Conservation (phyloP, 805 yeast genomes). For the Ogataea neopini region DNA sequence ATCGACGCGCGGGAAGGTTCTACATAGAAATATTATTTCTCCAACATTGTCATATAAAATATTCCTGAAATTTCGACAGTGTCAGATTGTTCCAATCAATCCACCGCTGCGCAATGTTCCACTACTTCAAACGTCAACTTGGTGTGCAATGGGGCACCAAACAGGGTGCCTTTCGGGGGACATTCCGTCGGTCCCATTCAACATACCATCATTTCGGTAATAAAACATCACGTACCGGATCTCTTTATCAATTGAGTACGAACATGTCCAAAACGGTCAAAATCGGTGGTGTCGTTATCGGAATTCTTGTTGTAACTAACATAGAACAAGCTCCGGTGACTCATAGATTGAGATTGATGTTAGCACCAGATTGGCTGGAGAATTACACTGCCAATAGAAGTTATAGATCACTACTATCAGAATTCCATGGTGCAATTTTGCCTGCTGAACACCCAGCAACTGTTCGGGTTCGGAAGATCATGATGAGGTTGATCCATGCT, state of each 20-base stretch:
- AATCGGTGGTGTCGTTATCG: constrained; percentile 36
- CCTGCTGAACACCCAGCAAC: constrained; percentile 66
- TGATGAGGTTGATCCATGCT: constrained; percentile 62
- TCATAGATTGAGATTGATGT: constrained; percentile 66
- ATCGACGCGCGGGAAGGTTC: constrained; percentile 6
- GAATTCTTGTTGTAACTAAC: constrained; percentile 48
- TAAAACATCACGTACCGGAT: constrained; percentile 13
- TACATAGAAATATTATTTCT: too few relatives aligned
- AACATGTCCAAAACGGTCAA: constrained; percentile 30
- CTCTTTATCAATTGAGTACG: constrained; percentile 15
- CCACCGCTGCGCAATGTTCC: background rate
- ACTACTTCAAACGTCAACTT: background rate
- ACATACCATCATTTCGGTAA: constrained; percentile 29
- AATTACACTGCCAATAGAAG: constrained; percentile 59
- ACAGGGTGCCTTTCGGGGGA: too few relatives aligned
- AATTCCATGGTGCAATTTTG: constrained; percentile 54
- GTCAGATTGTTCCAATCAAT: too few relatives aligned
- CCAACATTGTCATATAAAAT: too few relatives aligned
- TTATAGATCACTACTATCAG: constrained; percentile 58
- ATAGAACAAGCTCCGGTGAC: constrained; percentile 83
- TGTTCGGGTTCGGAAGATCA: constrained; percentile 55
- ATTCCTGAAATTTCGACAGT: too few relatives aligned
- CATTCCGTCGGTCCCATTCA: constrained; percentile 18
- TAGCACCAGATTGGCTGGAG: constrained; percentile 70
- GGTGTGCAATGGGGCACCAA: too few relatives aligned